These are phyloP conservation scores for Chenopodium formosanum DNA, from an alignment of 148 eudicot species.

Conservation along the genomic window DNA sequence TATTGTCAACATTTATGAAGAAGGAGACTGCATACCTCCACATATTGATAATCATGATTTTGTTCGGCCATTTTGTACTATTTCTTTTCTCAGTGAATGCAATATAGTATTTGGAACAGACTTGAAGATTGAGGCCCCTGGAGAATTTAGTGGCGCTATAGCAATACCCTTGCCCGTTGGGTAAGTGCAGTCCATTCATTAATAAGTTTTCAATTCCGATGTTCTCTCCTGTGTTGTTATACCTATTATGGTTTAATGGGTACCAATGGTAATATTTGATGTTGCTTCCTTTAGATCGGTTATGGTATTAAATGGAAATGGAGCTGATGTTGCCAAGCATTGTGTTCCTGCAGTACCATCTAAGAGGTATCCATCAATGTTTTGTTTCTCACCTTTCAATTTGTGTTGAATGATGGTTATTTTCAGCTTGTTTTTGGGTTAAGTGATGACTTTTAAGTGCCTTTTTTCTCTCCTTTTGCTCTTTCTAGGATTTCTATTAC, in stretches of 20 bases:
- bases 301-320: slow-evolving; percentile 47
- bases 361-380: slow-evolving; percentile 32
- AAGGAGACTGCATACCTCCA: slow-evolving; percentile 97
- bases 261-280: background rate
- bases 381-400: background rate
- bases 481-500: slow-evolving; percentile 46
- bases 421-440: background rate
- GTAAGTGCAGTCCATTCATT: slow-evolving; percentile 35
- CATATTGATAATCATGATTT: slow-evolving; percentile 97
- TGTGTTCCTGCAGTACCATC: slow-evolving; percentile 57
- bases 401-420: background rate
- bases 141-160: slow-evolving; percentile 63
- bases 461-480: background rate
- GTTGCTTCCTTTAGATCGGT: slow-evolving; percentile 36
- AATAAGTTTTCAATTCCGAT: background rate
- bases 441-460: background rate
- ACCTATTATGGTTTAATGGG: too few species aligned
- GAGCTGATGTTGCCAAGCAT: slow-evolving; percentile 56
- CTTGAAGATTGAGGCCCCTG: slow-evolving; percentile 66
- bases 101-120: slow-evolving; percentile 78
- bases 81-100: slow-evolving; percentile 93
- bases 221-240: background rate
- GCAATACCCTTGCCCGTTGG: slow-evolving; percentile 86
- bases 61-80: slow-evolving; percentile 90
- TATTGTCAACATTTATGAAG: slow-evolving; percentile 86